Evolutionary conservation across 345 rosid species (phyloP).

Genomic region (Brassica carinata): DNA sequence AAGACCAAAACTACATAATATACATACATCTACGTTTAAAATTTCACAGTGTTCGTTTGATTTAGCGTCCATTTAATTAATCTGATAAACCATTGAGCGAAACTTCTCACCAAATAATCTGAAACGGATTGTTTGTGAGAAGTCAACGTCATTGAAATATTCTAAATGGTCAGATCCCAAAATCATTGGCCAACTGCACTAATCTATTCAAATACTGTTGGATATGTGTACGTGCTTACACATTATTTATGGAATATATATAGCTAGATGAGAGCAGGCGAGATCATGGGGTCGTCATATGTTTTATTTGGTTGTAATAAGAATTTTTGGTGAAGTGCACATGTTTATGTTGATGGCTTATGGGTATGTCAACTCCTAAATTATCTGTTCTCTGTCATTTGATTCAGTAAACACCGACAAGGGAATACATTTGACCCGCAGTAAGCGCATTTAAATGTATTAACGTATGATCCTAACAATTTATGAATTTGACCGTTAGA

Average conservation of each 20-base stretch:
- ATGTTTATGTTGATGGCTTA: slow-evolving; percentile 43
- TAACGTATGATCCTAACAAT: slow-evolving; percentile 37
- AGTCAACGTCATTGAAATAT: neutral
- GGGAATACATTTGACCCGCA: neutral
- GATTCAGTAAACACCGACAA: slow-evolving; percentile 19
- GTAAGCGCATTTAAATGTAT: neutral
- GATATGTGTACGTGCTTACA: slow-evolving; percentile 19
- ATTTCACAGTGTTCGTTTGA: neutral
- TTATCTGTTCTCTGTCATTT: slow-evolving; percentile 21
- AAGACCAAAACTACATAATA: neutral
- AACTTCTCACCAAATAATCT: neutral
- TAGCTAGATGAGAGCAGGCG: slow-evolving; percentile 27
- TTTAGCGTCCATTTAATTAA: neutral
- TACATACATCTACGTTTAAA: neutral
- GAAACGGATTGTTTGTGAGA: slow-evolving; percentile 3
- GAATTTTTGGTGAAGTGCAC: slow-evolving; percentile 43
- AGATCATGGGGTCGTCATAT: slow-evolving; percentile 18
- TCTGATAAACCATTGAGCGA: neutral
- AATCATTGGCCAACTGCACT: neutral
- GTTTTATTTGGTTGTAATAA: slow-evolving; percentile 33
- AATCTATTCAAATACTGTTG: neutral
- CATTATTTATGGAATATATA: slow-evolving; percentile 8
- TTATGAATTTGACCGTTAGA: slow-evolving; percentile 61
- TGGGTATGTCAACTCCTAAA: slow-evolving; percentile 37
- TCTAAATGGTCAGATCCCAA: neutral